Evolutionary conservation across 2,329 filamentous ascomycete species (phyloP).

Genomic region (Cordyceps javanica): DNA sequence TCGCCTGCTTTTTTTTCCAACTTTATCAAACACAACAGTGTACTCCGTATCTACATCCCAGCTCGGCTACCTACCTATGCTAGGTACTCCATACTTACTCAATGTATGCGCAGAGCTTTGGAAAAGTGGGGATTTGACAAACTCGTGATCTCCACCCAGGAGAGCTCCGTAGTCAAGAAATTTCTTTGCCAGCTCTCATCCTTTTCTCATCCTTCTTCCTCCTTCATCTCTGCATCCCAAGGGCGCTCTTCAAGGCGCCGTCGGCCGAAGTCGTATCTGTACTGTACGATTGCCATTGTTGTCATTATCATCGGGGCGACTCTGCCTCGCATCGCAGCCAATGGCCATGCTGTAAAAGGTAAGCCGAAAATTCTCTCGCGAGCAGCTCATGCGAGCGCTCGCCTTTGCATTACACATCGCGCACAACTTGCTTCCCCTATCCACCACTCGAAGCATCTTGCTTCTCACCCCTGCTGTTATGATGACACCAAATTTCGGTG

Average conservation of each 20-base stretch:
- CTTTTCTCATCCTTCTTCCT: background rate
- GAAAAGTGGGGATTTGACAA: slow-evolving; percentile 9
- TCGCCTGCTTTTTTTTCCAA: too few species aligned
- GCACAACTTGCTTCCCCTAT: slow-evolving; percentile 18
- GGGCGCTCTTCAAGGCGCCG: background rate
- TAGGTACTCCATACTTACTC: too few species aligned
- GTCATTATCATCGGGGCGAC: background rate
- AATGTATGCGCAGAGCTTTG: background rate
- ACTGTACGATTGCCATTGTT: background rate
- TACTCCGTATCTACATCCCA: too few species aligned
- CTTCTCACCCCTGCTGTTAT: slow-evolving; percentile 30
- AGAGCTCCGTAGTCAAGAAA: slow-evolving; percentile 5
- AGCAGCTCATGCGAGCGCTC: background rate
- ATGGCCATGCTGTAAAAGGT: slow-evolving; percentile 9
- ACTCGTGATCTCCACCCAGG: slow-evolving; percentile 6
- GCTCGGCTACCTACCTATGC: too few species aligned
- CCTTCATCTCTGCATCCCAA: background rate
- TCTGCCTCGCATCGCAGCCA: background rate
- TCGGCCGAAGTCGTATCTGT: background rate
- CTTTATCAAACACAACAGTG: too few species aligned
- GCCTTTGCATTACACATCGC: background rate
- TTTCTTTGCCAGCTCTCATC: background rate
- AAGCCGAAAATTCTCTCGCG: background rate
- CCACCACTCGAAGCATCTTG: slow-evolving; percentile 10
- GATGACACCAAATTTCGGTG: slow-evolving; percentile 55